Base-by-base conservation (phyloP, 2,329 filamentous ascomycete genomes). In the Cladophialophora chaetospira region DNA sequence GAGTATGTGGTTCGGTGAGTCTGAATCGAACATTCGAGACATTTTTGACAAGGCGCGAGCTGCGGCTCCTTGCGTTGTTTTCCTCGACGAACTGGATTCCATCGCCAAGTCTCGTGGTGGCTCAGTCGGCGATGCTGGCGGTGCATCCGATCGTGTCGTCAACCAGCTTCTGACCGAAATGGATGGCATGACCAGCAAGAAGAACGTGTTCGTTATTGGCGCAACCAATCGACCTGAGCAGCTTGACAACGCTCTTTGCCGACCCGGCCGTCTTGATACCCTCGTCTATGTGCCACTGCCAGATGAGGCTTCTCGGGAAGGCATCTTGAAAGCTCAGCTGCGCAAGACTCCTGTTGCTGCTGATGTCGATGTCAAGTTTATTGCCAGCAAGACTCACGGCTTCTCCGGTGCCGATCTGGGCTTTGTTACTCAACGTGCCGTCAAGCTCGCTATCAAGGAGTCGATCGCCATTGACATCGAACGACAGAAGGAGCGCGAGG, bases 1-100 rank as follows among this genome's bases (percentile, higher is more conserved):
- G 69, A 97, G 91, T 75, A 99, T 99, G 94, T 99, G 94, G 94
- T 99, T 99, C 72, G 94, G 94, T 87, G 94, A 99, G 80, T 99
- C 94, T 53, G 95, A 99, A 80, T 96, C 91, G 85, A 99, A 99
- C 79, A 97, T 99, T 65, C 90, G 94, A 73, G 94, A 99, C 74
- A 99, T 99, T 70, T 99, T 99, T 76, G 94, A 99, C 85, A 99
- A 97, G 86, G 94, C 94, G 65, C 91, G 94, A 72, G 95, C 94
- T 63, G 94, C 95, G 60, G 94, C 94, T 69, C 94, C 94, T 77
- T 99, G 95, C 69, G 90, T 99, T 62, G 94, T 99, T 68, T 99
- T 99, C 88, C 84, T 99, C 64, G 94, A 99, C 68, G 94, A 99
- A 81, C 78, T 99, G 76, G 94, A 99, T 72, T 99, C 94, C 0